These are phyloP conservation scores for Plenodomus biglobosus DNA, from an alignment of 2,329 filamentous ascomycete genomes.

Conservation along the genomic window DNA sequence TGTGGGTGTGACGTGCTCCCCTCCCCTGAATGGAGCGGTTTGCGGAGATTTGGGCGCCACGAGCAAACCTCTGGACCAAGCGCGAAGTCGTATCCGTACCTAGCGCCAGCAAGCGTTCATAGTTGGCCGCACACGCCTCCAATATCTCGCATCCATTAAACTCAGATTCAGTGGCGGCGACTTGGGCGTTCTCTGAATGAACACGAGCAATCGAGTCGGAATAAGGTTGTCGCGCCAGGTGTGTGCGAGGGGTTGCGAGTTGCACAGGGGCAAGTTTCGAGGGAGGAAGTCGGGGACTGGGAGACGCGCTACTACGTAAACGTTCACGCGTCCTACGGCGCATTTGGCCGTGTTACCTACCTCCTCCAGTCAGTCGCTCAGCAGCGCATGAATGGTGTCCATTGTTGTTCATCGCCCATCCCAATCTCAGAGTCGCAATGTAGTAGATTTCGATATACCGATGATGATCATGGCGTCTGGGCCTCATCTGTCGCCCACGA, in stretches of 20 bases:
- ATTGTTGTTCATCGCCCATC: slow-evolving; percentile 4
- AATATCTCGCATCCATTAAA: neutral
- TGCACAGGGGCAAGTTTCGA: slow-evolving; percentile 3
- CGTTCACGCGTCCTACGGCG: too few species aligned
- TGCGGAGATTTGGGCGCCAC: slow-evolving; percentile 7
- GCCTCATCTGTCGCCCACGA: neutral
- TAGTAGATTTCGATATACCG: neutral
- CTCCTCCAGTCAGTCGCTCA: neutral
- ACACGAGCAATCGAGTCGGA: slow-evolving; percentile 1
- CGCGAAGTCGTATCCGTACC: neutral
- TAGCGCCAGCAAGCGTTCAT: slow-evolving; percentile 8
- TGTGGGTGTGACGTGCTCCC: neutral
- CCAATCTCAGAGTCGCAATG: slow-evolving; percentile 4
- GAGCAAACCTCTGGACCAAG: slow-evolving; percentile 7
- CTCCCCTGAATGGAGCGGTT: slow-evolving; percentile 2
- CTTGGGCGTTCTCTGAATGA: slow-evolving; percentile 1
- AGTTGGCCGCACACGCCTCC: slow-evolving; percentile 1
- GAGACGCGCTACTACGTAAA: neutral
- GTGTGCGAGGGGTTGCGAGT: neutral
- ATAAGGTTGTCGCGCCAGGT: slow-evolving; percentile 5
- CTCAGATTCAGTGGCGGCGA: slow-evolving; percentile 1
- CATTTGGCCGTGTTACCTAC: too few species aligned
- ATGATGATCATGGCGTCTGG: slow-evolving; percentile 6
- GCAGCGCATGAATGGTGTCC: neutral
- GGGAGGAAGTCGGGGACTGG: too few species aligned